Percentiles rank a stretch among this genome's conserved stretches.
phyloP scores from a whole-genome alignment of 2,329 filamentous ascomycete genomes.

The Hypoxylon rubiginosum region DNA sequence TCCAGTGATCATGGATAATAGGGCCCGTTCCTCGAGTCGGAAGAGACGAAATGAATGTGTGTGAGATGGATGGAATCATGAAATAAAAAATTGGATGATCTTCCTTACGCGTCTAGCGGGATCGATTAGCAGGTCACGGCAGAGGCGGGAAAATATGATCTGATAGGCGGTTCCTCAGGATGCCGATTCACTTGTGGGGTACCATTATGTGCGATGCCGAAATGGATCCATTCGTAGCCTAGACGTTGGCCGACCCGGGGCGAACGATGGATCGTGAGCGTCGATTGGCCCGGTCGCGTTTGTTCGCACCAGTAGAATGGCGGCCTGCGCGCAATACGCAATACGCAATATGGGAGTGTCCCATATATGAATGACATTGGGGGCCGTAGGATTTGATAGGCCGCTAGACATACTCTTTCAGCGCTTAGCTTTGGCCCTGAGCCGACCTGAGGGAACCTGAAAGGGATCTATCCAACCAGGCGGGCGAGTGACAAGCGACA shows the following conservation, averaged over 20 bases:
- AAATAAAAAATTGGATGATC: constrained; percentile 2
- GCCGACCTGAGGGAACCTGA: not conserved
- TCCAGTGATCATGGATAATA: constrained; percentile 4
- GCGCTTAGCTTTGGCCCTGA: constrained; percentile 27
- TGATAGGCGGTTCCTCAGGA: constrained; percentile 26
- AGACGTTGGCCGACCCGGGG: constrained; percentile 19
- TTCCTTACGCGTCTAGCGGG: constrained; percentile 30
- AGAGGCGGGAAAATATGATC: constrained; percentile 13
- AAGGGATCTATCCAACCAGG: not conserved
- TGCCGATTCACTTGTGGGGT: constrained; percentile 37
- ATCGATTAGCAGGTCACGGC: constrained; percentile 21
- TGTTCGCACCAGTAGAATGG: constrained; percentile 20
- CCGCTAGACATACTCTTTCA: constrained; percentile 6
- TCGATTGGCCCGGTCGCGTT: constrained; percentile 30
- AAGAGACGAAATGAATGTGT: not conserved
- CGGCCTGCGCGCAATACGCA: not conserved
- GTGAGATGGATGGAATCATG: constrained; percentile 15
- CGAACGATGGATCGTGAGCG: constrained; percentile 8
- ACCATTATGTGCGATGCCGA: constrained; percentile 22
- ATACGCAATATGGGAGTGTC: too few species aligned
- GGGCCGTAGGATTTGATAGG: constrained; percentile 30
- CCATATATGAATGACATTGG: constrained; percentile 8
- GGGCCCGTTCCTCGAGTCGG: not conserved
- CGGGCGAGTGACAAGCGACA: not conserved
- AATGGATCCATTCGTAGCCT: constrained; percentile 7